Base-by-base conservation (phyloP, 345 rosid genomes). In the Microthlaspi erraticum region DNA sequence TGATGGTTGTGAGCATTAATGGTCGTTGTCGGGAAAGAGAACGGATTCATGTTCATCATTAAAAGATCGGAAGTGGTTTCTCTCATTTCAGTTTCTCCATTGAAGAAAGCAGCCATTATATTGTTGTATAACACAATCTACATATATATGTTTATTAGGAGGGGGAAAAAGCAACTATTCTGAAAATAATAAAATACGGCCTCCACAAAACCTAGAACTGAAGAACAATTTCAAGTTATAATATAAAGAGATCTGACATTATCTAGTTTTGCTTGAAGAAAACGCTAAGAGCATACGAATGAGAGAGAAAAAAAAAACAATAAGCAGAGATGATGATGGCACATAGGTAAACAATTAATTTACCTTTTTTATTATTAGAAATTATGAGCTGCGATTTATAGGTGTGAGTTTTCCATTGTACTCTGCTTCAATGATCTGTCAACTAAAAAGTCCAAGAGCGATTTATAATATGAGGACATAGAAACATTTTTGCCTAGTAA, bases 81-180 rank as follows among this genome's bases (percentile, higher is more conserved):
- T 77, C 77, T 56, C 59, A 32, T 38, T 23, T 50, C 2, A 62
- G 75, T 32, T 75, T 75, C 37, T 72, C 70, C 39, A 72, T 54
- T 18, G 49, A 72, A 63, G 64, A 72, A 72, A 63, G 26, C 8
- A 44, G 64, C 70, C 70, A 72, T 63, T 52, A 20, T 42, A 18
- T n/a, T 67, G 12, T 34, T 5, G 34, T 26, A 42, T 34, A 23
- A 23, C 26, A 23, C 60, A 56, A 56, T 34, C 60, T 55, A 55
- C 42, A 46, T 19, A 34, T 48, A 18, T 18, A 16, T 44, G 19
- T 31, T 10, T 33, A 33, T 64, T 31, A 45, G 67, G 13, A 64
- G 29, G 13, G 49, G 16, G 11, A 41, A 17, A 37, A 8, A 32
- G 7, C 12, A 66, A 37, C 13, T 36, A 17, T 67, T 67, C 26